Conservation (phyloP, 164 flowering plant genomes). For the Kingdonia uniflora region DNA sequence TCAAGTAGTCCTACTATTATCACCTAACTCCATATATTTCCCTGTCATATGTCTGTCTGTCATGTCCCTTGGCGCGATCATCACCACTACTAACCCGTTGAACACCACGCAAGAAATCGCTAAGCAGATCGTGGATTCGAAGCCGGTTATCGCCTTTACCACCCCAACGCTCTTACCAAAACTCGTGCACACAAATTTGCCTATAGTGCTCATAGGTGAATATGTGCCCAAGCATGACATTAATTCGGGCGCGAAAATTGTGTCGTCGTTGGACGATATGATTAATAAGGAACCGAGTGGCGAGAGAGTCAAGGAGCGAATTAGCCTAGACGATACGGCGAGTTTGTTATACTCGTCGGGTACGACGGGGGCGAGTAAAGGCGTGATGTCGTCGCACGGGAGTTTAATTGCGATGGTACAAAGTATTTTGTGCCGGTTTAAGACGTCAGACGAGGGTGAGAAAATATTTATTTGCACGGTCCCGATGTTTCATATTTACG, state of each 20-base stretch:
- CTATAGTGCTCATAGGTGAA: slow-evolving; percentile 33
- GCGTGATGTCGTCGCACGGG: slow-evolving; percentile 60
- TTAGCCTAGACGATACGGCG: slow-evolving; percentile 64
- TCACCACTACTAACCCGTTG: slow-evolving; percentile 82
- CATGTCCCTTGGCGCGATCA: slow-evolving; percentile 74
- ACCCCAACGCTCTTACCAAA: slow-evolving; percentile 43
- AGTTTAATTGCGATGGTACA: slow-evolving; percentile 60
- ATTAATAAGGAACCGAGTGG: slow-evolving; percentile 27
- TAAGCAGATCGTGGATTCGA: slow-evolving; percentile 61
- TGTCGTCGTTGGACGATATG: slow-evolving; percentile 30
- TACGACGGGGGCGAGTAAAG: slow-evolving; percentile 79
- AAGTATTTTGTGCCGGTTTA: slow-evolving; percentile 25
- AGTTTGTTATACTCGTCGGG: slow-evolving; percentile 76
- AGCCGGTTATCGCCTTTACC: slow-evolving; percentile 61
- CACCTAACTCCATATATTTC: slow-evolving; percentile 75
- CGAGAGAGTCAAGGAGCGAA: slow-evolving; percentile 32
- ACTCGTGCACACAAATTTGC: slow-evolving; percentile 36
- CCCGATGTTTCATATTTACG: slow-evolving; percentile 89
- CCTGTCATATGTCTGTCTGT: slow-evolving; percentile 68
- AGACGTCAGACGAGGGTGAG: slow-evolving; percentile 15
- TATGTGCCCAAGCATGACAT: neutral
- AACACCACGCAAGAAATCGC: slow-evolving; percentile 57
- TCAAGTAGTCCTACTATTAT: slow-evolving; percentile 63
- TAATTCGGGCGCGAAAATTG: slow-evolving; percentile 9
- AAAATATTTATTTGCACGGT: slow-evolving; percentile 51